Evolutionary conservation across 805 yeast species (phyloP).

Genomic region (Ogataea siamensis): DNA sequence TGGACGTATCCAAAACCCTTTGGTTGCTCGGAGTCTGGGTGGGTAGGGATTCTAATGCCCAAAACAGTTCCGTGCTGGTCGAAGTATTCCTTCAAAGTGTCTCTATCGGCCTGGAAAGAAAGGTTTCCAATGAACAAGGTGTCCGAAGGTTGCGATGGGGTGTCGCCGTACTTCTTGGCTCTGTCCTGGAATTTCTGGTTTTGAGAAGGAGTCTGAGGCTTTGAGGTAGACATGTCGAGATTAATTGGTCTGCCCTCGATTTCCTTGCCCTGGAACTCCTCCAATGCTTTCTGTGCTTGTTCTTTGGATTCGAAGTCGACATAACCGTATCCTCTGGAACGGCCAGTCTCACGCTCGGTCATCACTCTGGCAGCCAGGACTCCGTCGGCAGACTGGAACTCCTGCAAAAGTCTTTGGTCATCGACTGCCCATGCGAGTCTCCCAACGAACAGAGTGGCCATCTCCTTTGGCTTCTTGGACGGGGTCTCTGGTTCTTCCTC

Average conservation of each 20-base stretch:
- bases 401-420: constrained; percentile 88
- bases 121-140: constrained; percentile 95
- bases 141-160: constrained; percentile 89
- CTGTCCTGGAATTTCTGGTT: constrained; percentile 62
- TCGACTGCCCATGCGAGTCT: constrained; percentile 97
- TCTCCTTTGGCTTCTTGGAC: constrained; percentile 60
- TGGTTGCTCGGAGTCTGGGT: constrained; percentile 98
- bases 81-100: constrained; percentile 68
- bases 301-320: constrained; percentile 84
- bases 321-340: constrained; percentile 96
- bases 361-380: constrained; percentile 88
- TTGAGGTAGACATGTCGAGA: constrained; percentile 85
- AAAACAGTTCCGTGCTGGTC: constrained; percentile 77
- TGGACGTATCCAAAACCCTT: constrained; percentile 99
- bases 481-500: constrained; percentile 41
- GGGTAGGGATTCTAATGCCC: constrained; percentile 94
- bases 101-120: constrained; percentile 86
- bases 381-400: constrained; percentile 81
- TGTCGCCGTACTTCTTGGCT: constrained; percentile 88
- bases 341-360: constrained; percentile 78
- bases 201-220: constrained; percentile 56
- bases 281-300: constrained; percentile 82
- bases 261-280: constrained; percentile 86
- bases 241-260: constrained; percentile 96
- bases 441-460: constrained; percentile 92